Evolutionary conservation across 257 asterid genomes (phyloP).

Genomic region (Penstemon newberryi): DNA sequence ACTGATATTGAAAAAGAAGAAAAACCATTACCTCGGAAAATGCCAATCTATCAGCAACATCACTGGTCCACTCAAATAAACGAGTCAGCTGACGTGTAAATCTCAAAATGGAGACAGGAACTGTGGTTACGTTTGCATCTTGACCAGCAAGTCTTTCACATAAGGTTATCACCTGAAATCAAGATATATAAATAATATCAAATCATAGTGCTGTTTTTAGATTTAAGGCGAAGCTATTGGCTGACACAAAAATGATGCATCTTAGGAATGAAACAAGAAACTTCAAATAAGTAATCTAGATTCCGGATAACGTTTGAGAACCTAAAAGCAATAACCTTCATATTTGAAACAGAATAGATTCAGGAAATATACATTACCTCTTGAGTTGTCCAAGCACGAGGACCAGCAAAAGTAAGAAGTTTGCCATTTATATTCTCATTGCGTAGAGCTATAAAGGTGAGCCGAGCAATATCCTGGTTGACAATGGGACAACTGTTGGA

Average conservation of each 20-base stretch:
- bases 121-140: conserved; percentile 98
- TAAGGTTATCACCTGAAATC: conserved; percentile 82
- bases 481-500: conserved; percentile 21
- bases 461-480: conserved; percentile 86
- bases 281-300: no score
- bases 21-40: conserved; percentile 73
- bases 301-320: conserved; percentile 1
- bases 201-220: conserved; percentile 7
- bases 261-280: background rate
- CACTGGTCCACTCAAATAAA: conserved; percentile 94
- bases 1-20: background rate
- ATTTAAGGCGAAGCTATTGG: conserved; percentile 2
- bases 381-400: conserved; percentile 99
- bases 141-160: conserved; percentile 99
- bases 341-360: background rate
- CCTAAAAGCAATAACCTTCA: background rate
- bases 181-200: conserved; percentile 8
- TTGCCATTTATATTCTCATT: conserved; percentile 81
- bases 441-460: conserved; percentile 90
- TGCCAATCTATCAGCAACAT: conserved; percentile 97
- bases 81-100: conserved; percentile 91
- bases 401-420: conserved; percentile 92
- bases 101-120: conserved; percentile 92
- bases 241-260: conserved; percentile 7
- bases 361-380: conserved; percentile 58